phyloP scores from a whole-genome alignment of 2,329 filamentous ascomycete species.

The Colletotrichum scovillei region DNA sequence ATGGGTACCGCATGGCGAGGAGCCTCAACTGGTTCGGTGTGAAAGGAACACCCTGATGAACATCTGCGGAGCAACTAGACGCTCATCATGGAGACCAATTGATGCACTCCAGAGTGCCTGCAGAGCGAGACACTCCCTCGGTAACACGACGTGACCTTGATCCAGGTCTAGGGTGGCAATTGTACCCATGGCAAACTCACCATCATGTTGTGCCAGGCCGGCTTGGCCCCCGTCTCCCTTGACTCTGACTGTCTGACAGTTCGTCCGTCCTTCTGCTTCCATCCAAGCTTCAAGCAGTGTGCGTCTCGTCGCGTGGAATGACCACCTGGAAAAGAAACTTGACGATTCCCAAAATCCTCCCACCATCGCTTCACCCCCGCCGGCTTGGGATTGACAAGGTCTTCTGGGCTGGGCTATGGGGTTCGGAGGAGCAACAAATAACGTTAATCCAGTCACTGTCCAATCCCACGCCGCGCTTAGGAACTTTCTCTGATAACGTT shows the following conservation, averaged over 20 bases:
- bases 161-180: not conserved
- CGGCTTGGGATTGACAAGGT: not conserved
- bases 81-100: not conserved
- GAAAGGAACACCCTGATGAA: not conserved
- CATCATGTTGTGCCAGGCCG: slow-evolving; percentile 4
- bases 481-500: slow-evolving; percentile 22
- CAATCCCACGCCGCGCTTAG: not conserved
- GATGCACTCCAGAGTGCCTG: not conserved
- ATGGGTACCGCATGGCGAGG: not conserved
- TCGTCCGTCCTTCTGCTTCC: slow-evolving; percentile 18
- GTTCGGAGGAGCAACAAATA: slow-evolving; percentile 13
- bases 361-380: not conserved
- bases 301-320: not conserved
- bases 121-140: slow-evolving; percentile 5
- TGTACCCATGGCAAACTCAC: not conserved
- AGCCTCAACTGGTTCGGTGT: not conserved
- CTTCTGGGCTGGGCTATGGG: slow-evolving; percentile 14
- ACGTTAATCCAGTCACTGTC: slow-evolving; percentile 26
- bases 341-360: not conserved
- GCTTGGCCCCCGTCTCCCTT: slow-evolving; percentile 1
- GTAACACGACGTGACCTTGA: not conserved
- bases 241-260: not conserved
- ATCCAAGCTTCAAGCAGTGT: not conserved
- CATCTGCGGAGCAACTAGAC: not conserved
- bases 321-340: not conserved